Base-by-base conservation (phyloP, 306 rosid species). In the Malus sylvestris region DNA sequence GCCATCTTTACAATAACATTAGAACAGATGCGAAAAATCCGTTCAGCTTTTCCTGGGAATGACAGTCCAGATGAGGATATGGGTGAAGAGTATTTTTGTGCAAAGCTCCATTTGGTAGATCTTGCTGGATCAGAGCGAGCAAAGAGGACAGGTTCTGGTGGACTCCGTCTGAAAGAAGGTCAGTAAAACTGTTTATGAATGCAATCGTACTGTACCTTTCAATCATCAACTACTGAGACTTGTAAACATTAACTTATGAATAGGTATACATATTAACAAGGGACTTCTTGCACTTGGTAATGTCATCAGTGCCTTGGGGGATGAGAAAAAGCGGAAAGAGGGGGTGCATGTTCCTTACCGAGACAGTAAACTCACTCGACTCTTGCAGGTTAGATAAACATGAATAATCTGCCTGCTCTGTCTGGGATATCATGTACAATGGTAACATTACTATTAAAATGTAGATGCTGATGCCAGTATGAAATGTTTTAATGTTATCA, bases 211-310 rank as follows among this genome's bases (percentile, higher is more conserved):
- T 60, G 59, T 62, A 14, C 59, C 32, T 75, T 78, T 70, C 59
- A 61, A 66, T 78, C 53, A 62, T 65, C 38, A 42, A 32, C 32
- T 51, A 32, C 63, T 58, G 16, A 13, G 59, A 44, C 42, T 59
- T 81, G 33, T 70, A 68, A 52, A 38, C 78, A 49, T 64, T 60
- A 38, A 70, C 68, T 58, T 68, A 46, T 85, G 69, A 59, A 55
- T 83, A 91, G 97, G 97, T 55, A 89, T 91, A 85, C 93, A 91
- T 74, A 91, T 91, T 40, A 91, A 91, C 81, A 89, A 40, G 88
- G 97, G 97, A 66, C 97, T 91, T 86, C 93, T 91, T 81, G 93
- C 97, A 76, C 97, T 91, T 68, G 97, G 97, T 67, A 91, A 91
- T 77, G 97, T 91, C 86, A 89, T 91, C 64, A 91, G 93, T 81